Conservation (phyloP, 306 rosid genomes). For the Psophocarpus tetragonolobus region DNA sequence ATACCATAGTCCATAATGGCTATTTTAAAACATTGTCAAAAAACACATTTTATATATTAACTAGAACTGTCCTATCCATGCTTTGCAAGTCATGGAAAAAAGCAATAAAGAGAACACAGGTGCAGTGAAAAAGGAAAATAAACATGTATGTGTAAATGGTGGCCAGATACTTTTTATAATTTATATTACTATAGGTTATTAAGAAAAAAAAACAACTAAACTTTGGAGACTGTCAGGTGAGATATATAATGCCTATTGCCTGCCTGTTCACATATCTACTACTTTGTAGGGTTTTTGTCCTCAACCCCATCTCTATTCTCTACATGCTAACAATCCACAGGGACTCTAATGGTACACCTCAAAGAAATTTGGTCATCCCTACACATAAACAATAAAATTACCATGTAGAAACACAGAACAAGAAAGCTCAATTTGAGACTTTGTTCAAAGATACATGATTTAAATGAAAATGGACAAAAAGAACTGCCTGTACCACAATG, state of each 20-base stretch:
- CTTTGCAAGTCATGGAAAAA: too few species aligned
- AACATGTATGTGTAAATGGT: too few species aligned
- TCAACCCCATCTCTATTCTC: neutral
- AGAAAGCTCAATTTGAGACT: constrained; percentile 2
- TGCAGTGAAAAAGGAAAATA: too few species aligned
- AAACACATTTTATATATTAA: too few species aligned
- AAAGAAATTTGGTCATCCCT: neutral
- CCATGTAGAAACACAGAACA: neutral
- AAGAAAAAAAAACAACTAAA: too few species aligned
- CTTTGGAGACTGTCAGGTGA: neutral
- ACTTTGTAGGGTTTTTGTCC: neutral
- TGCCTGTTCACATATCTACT: neutral
- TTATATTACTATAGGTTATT: too few species aligned
- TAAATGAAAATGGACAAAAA: neutral
- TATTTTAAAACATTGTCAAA: too few species aligned
- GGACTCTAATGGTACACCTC: neutral
- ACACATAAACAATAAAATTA: neutral
- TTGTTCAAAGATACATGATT: constrained; percentile 9
- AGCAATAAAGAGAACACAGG: too few species aligned
- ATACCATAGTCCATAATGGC: too few species aligned
- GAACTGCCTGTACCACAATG: neutral
- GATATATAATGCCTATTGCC: neutral
- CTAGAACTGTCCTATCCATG: too few species aligned
- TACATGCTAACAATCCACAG: neutral
- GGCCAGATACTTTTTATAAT: too few species aligned